Percentiles rank a stretch among this genome's conserved stretches.
Conservation (phyloP, 352 stramenopile genomes). For the Globisporangium sylvaticum region DNA sequence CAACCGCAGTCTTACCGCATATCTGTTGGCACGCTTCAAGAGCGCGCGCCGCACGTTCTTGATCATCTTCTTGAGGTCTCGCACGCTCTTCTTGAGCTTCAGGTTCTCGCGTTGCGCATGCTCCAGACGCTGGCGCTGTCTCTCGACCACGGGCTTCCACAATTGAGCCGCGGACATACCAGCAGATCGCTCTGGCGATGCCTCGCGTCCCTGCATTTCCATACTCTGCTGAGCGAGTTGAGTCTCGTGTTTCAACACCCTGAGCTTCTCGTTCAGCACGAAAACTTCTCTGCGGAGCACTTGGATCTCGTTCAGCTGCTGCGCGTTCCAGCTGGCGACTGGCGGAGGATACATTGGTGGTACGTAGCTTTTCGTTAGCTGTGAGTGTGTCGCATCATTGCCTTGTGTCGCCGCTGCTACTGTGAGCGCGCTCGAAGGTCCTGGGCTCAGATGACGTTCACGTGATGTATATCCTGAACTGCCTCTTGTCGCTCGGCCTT, state of each 20-base stretch:
- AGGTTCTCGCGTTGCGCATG: neutral
- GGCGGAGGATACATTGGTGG: no score
- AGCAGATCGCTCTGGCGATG: neutral
- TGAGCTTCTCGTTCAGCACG: neutral
- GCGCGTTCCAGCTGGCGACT: neutral
- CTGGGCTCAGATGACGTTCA: no score
- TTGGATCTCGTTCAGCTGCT: neutral
- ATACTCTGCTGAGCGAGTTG: neutral
- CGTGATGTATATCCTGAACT: no score
- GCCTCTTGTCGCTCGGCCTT: no score
- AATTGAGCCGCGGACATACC: neutral
- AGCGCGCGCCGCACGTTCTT: neutral
- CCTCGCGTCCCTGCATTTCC: neutral
- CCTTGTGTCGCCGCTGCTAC: neutral
- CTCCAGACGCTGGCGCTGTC: neutral
- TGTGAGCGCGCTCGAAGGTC: neutral
- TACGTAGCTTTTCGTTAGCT: no score
- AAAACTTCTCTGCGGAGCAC: neutral
- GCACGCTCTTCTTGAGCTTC: neutral
- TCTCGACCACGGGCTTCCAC: neutral
- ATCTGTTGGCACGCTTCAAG: neutral
- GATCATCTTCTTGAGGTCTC: neutral
- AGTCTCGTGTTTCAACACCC: neutral
- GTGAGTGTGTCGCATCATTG: no score
- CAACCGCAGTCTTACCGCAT: neutral